Evolutionary conservation across 208 protist genomes (phyloP), one percentile per base, ranked within the genome.

Genomic region (Phytomonas sp.): DNA sequence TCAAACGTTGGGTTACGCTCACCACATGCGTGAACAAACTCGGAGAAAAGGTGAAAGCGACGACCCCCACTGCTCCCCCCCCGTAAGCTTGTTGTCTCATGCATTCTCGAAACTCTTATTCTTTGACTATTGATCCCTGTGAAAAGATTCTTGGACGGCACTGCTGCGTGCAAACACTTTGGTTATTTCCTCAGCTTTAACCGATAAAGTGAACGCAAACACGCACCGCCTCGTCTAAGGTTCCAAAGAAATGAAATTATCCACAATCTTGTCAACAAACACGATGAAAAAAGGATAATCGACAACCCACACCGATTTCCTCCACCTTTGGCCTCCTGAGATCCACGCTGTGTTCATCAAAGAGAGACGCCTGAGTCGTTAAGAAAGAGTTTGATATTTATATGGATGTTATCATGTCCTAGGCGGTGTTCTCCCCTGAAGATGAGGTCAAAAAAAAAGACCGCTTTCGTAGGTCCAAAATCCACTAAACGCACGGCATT

Each of bases 241-340:
- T 52, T 91, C 83, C 7, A 60, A 52, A 23, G 72, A 14, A 29
- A 80, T 31, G 66, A 87, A 84, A 40, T 85, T 87, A 23, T 26
- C 67, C 19, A 49, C 66, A 16, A 36, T 78, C 60, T 88, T 81
- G 69, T 91, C 86, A n/a, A 88, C 33, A 3, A 91, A 78, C 32
- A 91, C 31, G 64, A 83, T 79, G 10, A 83, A 81, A 29, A 78
- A 69, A 29, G 86, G 81, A 23, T 30, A 45, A 2, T 66, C 62
- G 0, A 66, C 45, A 19, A 85, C 76, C 26, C 65, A 12, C 5
- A 88, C 33, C 4, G 75, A 73, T 67, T 88, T 91, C 60, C 34
- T 36, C 70, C 80, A 80, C 19, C 71, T 49, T 30, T 61, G 16
- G 45, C 45, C 19, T 56, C 45, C 45, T 26, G 56, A 33, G 12